Conservation (phyloP, 768 basidiomycete genomes). For the Calocybe gangraenosa region DNA sequence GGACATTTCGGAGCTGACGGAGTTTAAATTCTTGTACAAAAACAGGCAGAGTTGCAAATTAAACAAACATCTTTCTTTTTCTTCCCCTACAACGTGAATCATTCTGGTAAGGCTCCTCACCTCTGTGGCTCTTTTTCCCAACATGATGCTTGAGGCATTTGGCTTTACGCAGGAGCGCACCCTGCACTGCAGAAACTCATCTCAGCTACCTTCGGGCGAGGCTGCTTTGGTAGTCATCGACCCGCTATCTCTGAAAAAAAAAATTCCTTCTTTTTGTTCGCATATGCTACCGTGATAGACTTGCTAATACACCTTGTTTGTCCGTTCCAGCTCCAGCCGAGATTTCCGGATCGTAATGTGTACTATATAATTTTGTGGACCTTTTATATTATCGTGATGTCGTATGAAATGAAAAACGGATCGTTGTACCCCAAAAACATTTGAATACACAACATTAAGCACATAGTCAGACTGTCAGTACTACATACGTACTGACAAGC, state of each 20-base stretch:
- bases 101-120: slow-evolving; percentile 23
- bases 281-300: no score
- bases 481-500: no score
- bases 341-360: no score
- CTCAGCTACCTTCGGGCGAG: slow-evolving; percentile 88
- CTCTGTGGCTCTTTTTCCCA: slow-evolving; percentile 9
- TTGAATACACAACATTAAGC: no score
- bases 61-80: neutral
- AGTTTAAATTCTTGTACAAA: slow-evolving; percentile 25
- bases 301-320: no score
- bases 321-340: no score
- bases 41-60: neutral
- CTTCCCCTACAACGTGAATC: neutral
- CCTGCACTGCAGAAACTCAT: slow-evolving; percentile 80
- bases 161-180: slow-evolving; percentile 71
- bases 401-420: no score
- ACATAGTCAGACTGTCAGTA: no score
- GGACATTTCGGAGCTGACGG: slow-evolving; percentile 28
- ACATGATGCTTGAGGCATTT: slow-evolving; percentile 92
- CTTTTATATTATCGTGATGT: no score
- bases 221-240: slow-evolving; percentile 38
- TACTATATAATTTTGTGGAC: no score
- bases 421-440: no score
- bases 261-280: slow-evolving; percentile 11
- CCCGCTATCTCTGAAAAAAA: slow-evolving; percentile 39